A percentile compares a stretch with the other conserved stretches of the same genome.
Conservation (phyloP, 257 asterid species). For the Nicotiana tomentosiformis region DNA sequence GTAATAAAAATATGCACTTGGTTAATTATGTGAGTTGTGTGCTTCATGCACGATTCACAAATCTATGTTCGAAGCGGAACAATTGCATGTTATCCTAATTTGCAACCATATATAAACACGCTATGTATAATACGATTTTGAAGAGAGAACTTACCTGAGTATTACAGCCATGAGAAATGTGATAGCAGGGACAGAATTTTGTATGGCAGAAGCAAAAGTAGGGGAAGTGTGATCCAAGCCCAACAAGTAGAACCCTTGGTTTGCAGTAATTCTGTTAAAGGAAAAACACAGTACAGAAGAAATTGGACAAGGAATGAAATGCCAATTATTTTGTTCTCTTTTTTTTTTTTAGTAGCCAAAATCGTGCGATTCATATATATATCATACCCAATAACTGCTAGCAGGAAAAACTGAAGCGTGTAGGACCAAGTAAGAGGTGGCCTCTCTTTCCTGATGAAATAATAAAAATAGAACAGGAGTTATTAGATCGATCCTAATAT, state of each 20-base stretch:
- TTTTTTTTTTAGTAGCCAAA: not conserved
- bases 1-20: no score
- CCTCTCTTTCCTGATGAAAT: conserved; percentile 69
- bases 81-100: not conserved
- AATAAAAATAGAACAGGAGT: not conserved
- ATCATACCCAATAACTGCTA: conserved; percentile 81
- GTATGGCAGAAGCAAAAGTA: conserved; percentile 91
- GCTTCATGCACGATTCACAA: not conserved
- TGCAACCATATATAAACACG: not conserved
- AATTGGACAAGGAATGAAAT: not conserved
- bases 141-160: conserved; percentile 43
- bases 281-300: not conserved
- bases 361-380: not conserved
- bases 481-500: not conserved
- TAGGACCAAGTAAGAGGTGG: conserved; percentile 72
- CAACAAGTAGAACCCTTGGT: conserved; percentile 86
- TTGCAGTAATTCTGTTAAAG: conserved; percentile 68
- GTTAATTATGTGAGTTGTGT: no score
- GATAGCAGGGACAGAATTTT: conserved; percentile 92
- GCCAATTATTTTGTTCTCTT: not conserved
- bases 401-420: conserved; percentile 71
- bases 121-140: no score
- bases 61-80: no score
- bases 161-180: conserved; percentile 83
- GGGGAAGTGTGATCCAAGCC: conserved; percentile 94